Conservation (phyloP, 2,329 filamentous ascomycete species). For the Botryosphaeria dothidea region DNA sequence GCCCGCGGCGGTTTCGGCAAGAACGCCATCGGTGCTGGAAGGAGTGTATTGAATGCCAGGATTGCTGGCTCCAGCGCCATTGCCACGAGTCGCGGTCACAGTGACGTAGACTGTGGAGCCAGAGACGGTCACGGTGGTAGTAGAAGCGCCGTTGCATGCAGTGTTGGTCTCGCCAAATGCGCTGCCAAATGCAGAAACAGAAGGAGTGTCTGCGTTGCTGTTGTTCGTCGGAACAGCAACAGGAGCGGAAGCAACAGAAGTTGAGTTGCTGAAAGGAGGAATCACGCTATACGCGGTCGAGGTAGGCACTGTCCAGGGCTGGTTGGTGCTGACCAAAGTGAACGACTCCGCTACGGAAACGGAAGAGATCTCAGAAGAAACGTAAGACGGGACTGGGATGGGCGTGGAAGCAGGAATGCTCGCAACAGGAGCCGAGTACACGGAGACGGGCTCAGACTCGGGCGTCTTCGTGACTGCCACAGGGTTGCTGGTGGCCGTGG, state of each 20-base stretch:
- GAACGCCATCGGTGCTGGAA: not conserved
- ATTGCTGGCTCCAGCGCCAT: not conserved
- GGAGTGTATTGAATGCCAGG: not conserved
- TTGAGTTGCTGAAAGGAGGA: not conserved
- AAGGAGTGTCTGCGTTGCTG: not conserved
- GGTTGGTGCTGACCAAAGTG: not conserved
- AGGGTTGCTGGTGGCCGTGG: not conserved
- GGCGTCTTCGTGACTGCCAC: not conserved
- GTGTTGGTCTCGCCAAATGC: not conserved
- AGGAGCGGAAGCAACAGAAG: not conserved
- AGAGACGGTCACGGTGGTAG: not conserved
- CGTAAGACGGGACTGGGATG: not conserved
- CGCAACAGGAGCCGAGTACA: not conserved
- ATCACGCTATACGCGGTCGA: not conserved
- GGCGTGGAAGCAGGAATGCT: not conserved
- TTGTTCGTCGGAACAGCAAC: not conserved
- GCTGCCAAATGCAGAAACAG: not conserved
- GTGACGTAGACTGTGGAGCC: not conserved
- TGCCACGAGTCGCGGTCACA: not conserved
- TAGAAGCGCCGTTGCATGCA: not conserved
- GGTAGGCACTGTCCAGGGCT: not conserved
- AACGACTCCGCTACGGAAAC: not conserved
- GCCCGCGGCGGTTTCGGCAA: not conserved
- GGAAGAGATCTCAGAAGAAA: not conserved
- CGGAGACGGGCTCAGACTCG: not conserved